Conservation (phyloP, 2,329 filamentous ascomycete species). For the Dryadomyces quercivorus region DNA sequence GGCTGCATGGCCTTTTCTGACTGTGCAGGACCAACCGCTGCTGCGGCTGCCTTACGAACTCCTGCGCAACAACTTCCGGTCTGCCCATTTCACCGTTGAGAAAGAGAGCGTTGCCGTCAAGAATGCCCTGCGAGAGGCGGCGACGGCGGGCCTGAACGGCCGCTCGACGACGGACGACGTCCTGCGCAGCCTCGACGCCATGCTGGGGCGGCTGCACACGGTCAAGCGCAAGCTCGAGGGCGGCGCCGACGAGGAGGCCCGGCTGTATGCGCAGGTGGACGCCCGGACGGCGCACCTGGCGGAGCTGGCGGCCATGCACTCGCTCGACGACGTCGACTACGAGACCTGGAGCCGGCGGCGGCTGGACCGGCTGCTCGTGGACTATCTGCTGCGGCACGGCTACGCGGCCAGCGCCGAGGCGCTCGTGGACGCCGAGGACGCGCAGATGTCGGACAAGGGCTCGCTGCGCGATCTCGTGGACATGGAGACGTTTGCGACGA, state of each 20-base stretch:
- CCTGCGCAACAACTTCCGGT: constrained; percentile 86
- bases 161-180: constrained; percentile 54
- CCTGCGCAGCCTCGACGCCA: constrained; percentile 70
- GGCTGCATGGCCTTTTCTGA: not conserved
- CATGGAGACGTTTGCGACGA: constrained; percentile 74
- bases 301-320: constrained; percentile 67
- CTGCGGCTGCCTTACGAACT: constrained; percentile 88
- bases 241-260: constrained; percentile 67
- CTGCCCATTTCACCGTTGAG: constrained; percentile 65
- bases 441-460: not conserved
- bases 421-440: constrained; percentile 48
- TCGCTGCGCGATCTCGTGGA: constrained; percentile 74
- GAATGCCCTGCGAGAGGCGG: constrained; percentile 47
- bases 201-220: constrained; percentile 73
- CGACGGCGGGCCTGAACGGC: constrained; percentile 54
- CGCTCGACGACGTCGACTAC: constrained; percentile 83
- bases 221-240: constrained; percentile 77
- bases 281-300: constrained; percentile 71
- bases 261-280: constrained; percentile 61
- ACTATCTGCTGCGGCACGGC: constrained; percentile 78
- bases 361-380: constrained; percentile 76
- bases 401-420: constrained; percentile 66
- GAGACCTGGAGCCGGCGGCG: constrained; percentile 77
- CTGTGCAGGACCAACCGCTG: constrained; percentile 78
- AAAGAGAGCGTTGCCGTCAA: constrained; percentile 54